These are phyloP conservation scores for Fusarium virguliforme DNA, from an alignment of 2,329 filamentous ascomycete species.

Conservation along the genomic window DNA sequence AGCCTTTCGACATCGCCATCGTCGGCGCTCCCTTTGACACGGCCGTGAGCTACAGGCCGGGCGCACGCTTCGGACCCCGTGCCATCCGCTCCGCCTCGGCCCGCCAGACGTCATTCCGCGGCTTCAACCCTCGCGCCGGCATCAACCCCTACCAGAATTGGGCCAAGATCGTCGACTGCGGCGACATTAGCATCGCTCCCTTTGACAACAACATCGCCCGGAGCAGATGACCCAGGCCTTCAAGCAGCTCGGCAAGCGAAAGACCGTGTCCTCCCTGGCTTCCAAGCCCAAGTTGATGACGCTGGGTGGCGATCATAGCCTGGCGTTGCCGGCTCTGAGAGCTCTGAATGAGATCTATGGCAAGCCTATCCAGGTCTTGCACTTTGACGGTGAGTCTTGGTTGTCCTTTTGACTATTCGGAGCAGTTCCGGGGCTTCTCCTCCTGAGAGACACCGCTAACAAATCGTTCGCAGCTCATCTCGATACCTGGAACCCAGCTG, in stretches of 20 bases:
- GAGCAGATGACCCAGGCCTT: slow-evolving; percentile 89
- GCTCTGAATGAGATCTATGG: slow-evolving; percentile 76
- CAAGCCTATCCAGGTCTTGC: slow-evolving; percentile 77
- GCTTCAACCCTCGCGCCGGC: slow-evolving; percentile 83
- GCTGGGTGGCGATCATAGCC: slow-evolving; percentile 81
- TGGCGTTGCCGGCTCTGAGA: slow-evolving; percentile 79
- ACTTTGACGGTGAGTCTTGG: slow-evolving; percentile 73
- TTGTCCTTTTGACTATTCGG: neutral
- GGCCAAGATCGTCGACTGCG: slow-evolving; percentile 89
- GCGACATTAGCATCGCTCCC: slow-evolving; percentile 89
- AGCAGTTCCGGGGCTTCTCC: neutral
- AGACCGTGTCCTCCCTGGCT: slow-evolving; percentile 56
- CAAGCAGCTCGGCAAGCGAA: slow-evolving; percentile 72
- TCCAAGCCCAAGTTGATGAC: slow-evolving; percentile 73
- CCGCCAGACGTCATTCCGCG: slow-evolving; percentile 84
- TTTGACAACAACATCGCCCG: slow-evolving; percentile 86
- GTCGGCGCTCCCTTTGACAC: slow-evolving; percentile 83
- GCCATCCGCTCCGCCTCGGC: slow-evolving; percentile 88
- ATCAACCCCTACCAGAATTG: slow-evolving; percentile 89
- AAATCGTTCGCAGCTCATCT: slow-evolving; percentile 68
- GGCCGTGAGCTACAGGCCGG: slow-evolving; percentile 75
- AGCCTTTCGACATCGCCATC: slow-evolving; percentile 79
- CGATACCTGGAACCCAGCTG: slow-evolving; percentile 87
- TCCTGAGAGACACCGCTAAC: slow-evolving; percentile 5
- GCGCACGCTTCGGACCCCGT: slow-evolving; percentile 86